Conservation (phyloP, 345 rosid genomes). For the Crucihimalaya himalaica region DNA sequence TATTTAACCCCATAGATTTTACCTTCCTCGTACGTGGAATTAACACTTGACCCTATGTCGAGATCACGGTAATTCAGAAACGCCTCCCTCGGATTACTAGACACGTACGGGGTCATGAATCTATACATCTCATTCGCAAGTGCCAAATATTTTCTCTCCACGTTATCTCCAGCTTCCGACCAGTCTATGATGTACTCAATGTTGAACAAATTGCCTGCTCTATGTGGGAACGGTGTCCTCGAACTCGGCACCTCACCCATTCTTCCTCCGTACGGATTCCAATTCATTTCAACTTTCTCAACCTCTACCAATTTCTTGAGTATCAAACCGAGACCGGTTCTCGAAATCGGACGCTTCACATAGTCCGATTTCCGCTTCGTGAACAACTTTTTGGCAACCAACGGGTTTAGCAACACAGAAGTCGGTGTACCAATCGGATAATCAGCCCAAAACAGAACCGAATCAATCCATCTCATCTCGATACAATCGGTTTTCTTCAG, state of each 20-base stretch:
- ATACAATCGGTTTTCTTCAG: slow-evolving; percentile 47
- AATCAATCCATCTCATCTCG: slow-evolving; percentile 62
- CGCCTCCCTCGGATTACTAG: slow-evolving; percentile 56
- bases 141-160: slow-evolving; percentile 21
- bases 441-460: slow-evolving; percentile 45
- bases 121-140: slow-evolving; percentile 38
- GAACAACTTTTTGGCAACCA: neutral
- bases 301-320: slow-evolving; percentile 46
- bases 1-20: slow-evolving; percentile 56
- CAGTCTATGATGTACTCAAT: slow-evolving; percentile 48
- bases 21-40: slow-evolving; percentile 43
- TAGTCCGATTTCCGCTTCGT: slow-evolving; percentile 61
- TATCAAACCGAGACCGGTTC: slow-evolving; percentile 37
- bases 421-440: slow-evolving; percentile 29
- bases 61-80: slow-evolving; percentile 56
- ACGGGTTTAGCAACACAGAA: slow-evolving; percentile 40
- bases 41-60: slow-evolving; percentile 40
- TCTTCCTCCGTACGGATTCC: slow-evolving; percentile 63
- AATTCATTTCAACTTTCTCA: slow-evolving; percentile 29
- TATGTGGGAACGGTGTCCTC: slow-evolving; percentile 59
- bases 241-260: slow-evolving; percentile 54
- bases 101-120: slow-evolving; percentile 55
- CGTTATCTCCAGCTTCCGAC: slow-evolving; percentile 44
- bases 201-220: slow-evolving; percentile 55
- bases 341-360: slow-evolving; percentile 48